Evolutionary conservation across 1,284 basidiomycete genomes (phyloP).

Genomic region (Moesziomyces aphidis): DNA sequence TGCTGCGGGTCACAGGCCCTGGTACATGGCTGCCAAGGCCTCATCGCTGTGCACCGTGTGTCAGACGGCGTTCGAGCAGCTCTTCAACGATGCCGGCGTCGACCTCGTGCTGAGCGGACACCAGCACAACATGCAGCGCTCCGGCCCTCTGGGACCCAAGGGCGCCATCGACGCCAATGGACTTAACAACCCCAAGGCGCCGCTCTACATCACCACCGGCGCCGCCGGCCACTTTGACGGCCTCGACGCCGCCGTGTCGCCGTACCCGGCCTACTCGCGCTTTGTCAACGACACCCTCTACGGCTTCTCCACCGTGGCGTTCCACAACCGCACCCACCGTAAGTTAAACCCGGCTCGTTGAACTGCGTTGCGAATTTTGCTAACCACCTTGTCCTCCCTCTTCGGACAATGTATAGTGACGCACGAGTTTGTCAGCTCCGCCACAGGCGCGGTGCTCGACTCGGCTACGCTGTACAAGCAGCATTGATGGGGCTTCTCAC

Average conservation of each 20-base stretch:
- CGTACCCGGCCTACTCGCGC: slow-evolving; percentile 51
- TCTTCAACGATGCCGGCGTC: slow-evolving; percentile 63
- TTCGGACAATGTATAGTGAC: slow-evolving; percentile 9
- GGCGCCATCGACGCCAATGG: slow-evolving; percentile 47
- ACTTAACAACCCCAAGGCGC: slow-evolving; percentile 59
- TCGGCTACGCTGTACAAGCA: slow-evolving; percentile 35
- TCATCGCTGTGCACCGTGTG: slow-evolving; percentile 51
- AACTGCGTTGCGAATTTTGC: not conserved
- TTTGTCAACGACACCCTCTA: slow-evolving; percentile 59
- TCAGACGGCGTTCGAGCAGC: slow-evolving; percentile 64
- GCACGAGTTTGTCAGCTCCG: slow-evolving; percentile 29
- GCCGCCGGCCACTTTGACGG: slow-evolving; percentile 64
- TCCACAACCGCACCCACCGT: slow-evolving; percentile 62
- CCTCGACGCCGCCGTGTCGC: slow-evolving; percentile 24
- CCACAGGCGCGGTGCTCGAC: slow-evolving; percentile 24
- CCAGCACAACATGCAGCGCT: slow-evolving; percentile 67
- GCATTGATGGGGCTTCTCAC: slow-evolving; percentile 7
- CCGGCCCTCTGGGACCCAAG: slow-evolving; percentile 49
- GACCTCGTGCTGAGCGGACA: slow-evolving; percentile 65
- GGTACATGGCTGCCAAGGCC: slow-evolving; percentile 43
- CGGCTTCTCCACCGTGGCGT: slow-evolving; percentile 58
- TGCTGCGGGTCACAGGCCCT: slow-evolving; percentile 65
- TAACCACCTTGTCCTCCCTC: no score
- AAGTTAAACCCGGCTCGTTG: not conserved
- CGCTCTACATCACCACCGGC: slow-evolving; percentile 59